A percentile compares a stretch with the other conserved stretches of the same genome.
Evolutionary conservation across 176 grass and related monocot genomes (phyloP).

Genomic region (Eremochloa ophiuroides): DNA sequence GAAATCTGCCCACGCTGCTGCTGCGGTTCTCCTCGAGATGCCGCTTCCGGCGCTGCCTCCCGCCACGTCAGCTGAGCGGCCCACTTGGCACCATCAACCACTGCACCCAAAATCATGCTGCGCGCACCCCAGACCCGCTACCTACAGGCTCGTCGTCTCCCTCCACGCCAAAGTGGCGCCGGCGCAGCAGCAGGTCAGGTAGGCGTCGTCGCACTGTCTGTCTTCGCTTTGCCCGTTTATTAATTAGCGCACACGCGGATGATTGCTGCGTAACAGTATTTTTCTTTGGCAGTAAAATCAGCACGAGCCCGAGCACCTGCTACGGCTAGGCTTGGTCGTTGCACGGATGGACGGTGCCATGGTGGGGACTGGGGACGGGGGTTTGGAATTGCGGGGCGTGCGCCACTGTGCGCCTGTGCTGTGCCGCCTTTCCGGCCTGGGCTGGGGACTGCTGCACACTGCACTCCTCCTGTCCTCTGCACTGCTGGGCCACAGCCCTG

Average conservation of each 20-base stretch:
- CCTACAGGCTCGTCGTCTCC: too few relatives aligned
- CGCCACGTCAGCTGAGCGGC: conserved; percentile 25
- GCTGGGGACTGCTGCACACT: too few relatives aligned
- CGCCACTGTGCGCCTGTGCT: neutral
- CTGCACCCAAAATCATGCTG: conserved; percentile 19
- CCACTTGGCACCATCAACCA: conserved; percentile 7
- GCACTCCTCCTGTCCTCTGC: too few relatives aligned
- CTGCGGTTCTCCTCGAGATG: conserved; percentile 36
- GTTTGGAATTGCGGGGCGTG: neutral
- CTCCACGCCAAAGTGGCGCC: too few relatives aligned
- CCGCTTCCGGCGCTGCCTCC: conserved; percentile 31
- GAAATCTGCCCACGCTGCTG: neutral
- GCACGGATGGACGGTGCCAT: neutral
- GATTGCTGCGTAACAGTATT: neutral
- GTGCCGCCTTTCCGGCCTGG: too few relatives aligned
- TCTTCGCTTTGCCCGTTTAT: too few relatives aligned
- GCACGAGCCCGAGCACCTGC: too few relatives aligned
- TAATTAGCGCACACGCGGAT: neutral
- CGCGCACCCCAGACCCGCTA: neutral
- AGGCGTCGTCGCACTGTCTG: neutral
- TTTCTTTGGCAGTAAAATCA: too few relatives aligned
- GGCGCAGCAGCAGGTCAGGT: neutral
- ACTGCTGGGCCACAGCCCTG: too few relatives aligned
- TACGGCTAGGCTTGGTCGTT: too few relatives aligned
- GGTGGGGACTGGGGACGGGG: too few relatives aligned